A percentile compares a stretch with the other conserved stretches of the same genome.
phyloP scores from a whole-genome alignment of 768 basidiomycete species.

The Boletus tylopilopsis region DNA sequence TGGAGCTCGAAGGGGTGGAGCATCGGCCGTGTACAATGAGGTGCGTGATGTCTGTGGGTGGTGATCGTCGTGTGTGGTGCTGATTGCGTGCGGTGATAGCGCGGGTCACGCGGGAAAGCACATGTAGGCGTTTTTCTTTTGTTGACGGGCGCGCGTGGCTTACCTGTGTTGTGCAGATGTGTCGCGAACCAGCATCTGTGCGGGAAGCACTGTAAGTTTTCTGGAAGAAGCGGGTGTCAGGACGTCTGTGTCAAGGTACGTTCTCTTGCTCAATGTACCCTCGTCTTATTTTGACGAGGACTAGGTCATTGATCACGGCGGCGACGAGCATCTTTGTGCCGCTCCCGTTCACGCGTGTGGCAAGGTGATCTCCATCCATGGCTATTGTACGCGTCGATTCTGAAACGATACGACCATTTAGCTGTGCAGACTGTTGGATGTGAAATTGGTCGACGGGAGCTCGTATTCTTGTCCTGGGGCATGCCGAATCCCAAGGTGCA shows the following conservation, averaged over 20 bases:
- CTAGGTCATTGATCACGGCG: slow-evolving; percentile 45
- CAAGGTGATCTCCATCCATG: slow-evolving; percentile 32
- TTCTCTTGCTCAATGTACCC: too few relatives aligned
- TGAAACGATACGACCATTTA: slow-evolving; percentile 12
- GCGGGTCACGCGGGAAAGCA: slow-evolving; percentile 57
- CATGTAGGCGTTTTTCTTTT: slow-evolving; percentile 45
- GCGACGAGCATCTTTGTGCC: slow-evolving; percentile 52
- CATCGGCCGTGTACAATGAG: slow-evolving; percentile 41
- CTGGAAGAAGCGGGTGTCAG: slow-evolving; percentile 48
- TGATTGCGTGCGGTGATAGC: slow-evolving; percentile 27
- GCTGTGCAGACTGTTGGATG: slow-evolving; percentile 39
- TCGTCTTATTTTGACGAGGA: background rate
- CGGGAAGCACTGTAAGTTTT: slow-evolving; percentile 46
- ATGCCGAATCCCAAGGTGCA: slow-evolving; percentile 44
- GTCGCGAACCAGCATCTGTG: slow-evolving; percentile 50
- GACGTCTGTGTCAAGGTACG: slow-evolving; percentile 48
- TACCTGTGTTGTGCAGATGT: slow-evolving; percentile 39
- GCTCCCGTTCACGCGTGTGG: slow-evolving; percentile 54
- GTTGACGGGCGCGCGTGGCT: rapidly evolving
- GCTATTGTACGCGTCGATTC: background rate
- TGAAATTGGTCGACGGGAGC: slow-evolving; percentile 28
- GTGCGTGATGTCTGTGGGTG: slow-evolving; percentile 33
- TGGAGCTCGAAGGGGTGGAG: slow-evolving; percentile 27
- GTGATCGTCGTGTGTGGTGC: background rate
- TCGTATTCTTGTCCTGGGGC: slow-evolving; percentile 40